Conservation (phyloP, 208 protist species). For the Leishmania aethiopica region DNA sequence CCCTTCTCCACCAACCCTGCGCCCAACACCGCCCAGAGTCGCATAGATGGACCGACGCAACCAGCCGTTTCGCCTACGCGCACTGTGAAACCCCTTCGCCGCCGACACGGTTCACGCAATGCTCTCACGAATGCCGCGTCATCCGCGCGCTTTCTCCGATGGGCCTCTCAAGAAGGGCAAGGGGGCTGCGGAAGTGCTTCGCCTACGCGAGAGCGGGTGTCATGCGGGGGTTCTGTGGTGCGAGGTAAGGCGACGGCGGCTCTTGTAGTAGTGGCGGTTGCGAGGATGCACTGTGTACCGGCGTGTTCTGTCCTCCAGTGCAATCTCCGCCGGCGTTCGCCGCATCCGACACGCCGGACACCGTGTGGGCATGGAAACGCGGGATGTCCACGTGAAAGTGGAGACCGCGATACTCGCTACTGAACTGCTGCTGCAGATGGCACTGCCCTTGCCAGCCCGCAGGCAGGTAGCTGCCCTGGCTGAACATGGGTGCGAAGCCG, state of each 20-base stretch:
- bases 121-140: background rate
- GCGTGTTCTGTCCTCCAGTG: background rate
- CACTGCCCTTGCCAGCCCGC: background rate
- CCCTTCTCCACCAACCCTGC: background rate
- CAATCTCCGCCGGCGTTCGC: background rate
- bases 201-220: background rate
- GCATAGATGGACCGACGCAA: background rate
- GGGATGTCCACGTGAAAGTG: slow-evolving; percentile 30
- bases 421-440: slow-evolving; percentile 13
- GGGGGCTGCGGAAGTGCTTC: background rate
- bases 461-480: background rate
- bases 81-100: background rate
- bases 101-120: background rate
- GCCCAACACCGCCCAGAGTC: background rate
- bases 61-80: background rate
- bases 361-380: slow-evolving; percentile 16
- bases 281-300: background rate
- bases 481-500: background rate
- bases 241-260: background rate
- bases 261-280: background rate
- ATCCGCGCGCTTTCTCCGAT: background rate
- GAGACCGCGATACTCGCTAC: slow-evolving; percentile 28
- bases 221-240: background rate
- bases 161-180: background rate
- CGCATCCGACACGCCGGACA: background rate